Percentiles rank a stretch among this genome's conserved stretches.
These are phyloP conservation scores for Lotus japonicus DNA, from an alignment of 306 rosid species.

Conservation along the genomic window DNA sequence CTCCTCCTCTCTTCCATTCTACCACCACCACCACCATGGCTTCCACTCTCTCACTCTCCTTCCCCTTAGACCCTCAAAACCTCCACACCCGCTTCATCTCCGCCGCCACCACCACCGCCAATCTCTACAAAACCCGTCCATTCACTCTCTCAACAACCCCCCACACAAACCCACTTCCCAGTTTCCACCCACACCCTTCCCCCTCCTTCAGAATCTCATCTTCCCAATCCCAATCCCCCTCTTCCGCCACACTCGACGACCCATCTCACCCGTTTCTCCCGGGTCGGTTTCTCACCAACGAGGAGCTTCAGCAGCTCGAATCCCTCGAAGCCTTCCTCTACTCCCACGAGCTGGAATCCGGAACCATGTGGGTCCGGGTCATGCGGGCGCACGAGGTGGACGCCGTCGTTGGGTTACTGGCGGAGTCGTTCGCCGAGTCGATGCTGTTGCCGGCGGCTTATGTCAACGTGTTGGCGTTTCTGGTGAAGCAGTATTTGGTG, in stretches of 20 bases:
- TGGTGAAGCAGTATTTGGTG: slow-evolving; percentile 68
- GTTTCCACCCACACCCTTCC: not conserved
- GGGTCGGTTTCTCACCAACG: slow-evolving; percentile 54
- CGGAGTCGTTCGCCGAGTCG: slow-evolving; percentile 78
- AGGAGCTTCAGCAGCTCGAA: slow-evolving; percentile 51
- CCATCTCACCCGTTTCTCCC: slow-evolving; percentile 54
- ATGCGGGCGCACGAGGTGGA: slow-evolving; percentile 65
- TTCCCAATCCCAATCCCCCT: slow-evolving; percentile 18
- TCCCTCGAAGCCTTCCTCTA: slow-evolving; percentile 49
- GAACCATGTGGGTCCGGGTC: slow-evolving; percentile 63
- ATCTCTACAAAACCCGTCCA: slow-evolving; percentile 19
- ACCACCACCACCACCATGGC: slow-evolving; percentile 66
- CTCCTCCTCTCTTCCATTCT: not conserved
- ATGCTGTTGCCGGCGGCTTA: slow-evolving; percentile 61
- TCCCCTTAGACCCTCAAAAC: slow-evolving; percentile 43
- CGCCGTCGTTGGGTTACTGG: slow-evolving; percentile 47
- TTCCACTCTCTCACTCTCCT: slow-evolving; percentile 38
- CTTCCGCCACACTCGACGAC: slow-evolving; percentile 31
- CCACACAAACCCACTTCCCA: slow-evolving; percentile 7
- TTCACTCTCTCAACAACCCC: slow-evolving; percentile 10
- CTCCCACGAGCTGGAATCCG: slow-evolving; percentile 52
- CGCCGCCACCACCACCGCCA: not conserved
- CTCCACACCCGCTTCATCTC: not conserved
- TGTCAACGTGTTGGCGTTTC: slow-evolving; percentile 41
- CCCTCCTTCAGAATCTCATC: slow-evolving; percentile 46